These are phyloP conservation scores for Xylaria nigripes DNA, from an alignment of 495 filamentous ascomycete species.

Conservation along the genomic window DNA sequence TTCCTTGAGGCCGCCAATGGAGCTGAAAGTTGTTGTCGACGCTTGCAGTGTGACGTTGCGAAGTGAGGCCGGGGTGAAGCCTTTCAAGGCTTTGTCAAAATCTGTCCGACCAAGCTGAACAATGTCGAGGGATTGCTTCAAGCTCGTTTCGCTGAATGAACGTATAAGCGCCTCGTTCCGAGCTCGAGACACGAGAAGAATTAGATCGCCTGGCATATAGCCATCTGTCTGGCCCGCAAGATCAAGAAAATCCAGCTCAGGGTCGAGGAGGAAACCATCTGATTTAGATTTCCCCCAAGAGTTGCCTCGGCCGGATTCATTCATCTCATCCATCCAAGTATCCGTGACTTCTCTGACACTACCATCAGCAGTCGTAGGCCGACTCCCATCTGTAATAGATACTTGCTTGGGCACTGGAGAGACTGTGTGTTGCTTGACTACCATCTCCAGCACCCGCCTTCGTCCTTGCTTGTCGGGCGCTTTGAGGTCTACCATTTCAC, in stretches of 20 bases:
- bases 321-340: slow-evolving; percentile 62
- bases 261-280: slow-evolving; percentile 59
- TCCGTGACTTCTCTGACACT: slow-evolving; percentile 43
- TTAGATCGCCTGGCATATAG: slow-evolving; percentile 93
- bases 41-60: slow-evolving; percentile 89
- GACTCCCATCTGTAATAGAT: slow-evolving; percentile 36
- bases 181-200: slow-evolving; percentile 75
- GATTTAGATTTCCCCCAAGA: slow-evolving; percentile 22
- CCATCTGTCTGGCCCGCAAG: slow-evolving; percentile 89
- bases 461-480: slow-evolving; percentile 91
- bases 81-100: slow-evolving; percentile 75
- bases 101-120: slow-evolving; percentile 61
- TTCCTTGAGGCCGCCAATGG: slow-evolving; percentile 79
- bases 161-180: slow-evolving; percentile 87
- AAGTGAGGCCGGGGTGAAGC: slow-evolving; percentile 89
- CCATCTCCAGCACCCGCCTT: slow-evolving; percentile 67
- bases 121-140: slow-evolving; percentile 20
- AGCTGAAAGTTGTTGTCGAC: slow-evolving; percentile 77
- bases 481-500: slow-evolving; percentile 75
- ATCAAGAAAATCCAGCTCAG: slow-evolving; percentile 83
- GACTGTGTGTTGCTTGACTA: slow-evolving; percentile 43
- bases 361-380: slow-evolving; percentile 45
- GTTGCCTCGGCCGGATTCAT: slow-evolving; percentile 16
- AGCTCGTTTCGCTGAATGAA: slow-evolving; percentile 42
- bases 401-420: slow-evolving; percentile 31